Percentiles rank a stretch among this genome's conserved stretches.
phyloP scores from a whole-genome alignment of 345 rosid species.

The Arabidopsis suecica region DNA sequence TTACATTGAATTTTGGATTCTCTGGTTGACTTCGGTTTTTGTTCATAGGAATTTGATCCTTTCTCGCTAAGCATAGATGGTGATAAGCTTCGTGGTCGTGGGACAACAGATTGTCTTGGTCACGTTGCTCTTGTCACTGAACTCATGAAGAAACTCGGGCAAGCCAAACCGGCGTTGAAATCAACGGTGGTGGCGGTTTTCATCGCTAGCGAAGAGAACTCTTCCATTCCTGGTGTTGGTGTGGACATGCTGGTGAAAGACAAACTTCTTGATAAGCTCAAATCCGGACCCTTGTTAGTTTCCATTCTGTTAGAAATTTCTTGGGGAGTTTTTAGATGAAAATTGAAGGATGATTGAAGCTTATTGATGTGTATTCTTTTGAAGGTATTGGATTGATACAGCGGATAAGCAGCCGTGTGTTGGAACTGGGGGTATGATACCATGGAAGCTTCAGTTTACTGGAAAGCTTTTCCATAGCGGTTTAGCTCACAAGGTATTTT shows the following conservation, averaged over 20 bases:
- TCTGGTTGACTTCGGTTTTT: not conserved
- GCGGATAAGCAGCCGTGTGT: slow-evolving; percentile 99
- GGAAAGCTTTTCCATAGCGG: slow-evolving; percentile 99
- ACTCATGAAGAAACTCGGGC: slow-evolving; percentile 85
- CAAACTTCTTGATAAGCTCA: slow-evolving; percentile 82
- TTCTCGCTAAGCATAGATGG: slow-evolving; percentile 84
- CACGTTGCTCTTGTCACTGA: slow-evolving; percentile 92
- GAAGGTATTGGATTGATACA: slow-evolving; percentile 95
- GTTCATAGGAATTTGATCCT: slow-evolving; percentile 90
- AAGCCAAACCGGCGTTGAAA: slow-evolving; percentile 72
- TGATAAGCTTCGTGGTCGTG: slow-evolving; percentile 91
- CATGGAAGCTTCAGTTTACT: slow-evolving; percentile 89
- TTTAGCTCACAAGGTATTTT: slow-evolving; percentile 80
- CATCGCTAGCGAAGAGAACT: slow-evolving; percentile 93
- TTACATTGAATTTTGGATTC: not conserved
- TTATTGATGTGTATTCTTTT: slow-evolving; percentile 7
- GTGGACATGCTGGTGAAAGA: slow-evolving; percentile 87
- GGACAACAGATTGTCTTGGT: slow-evolving; percentile 98
- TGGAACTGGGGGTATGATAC: slow-evolving; percentile 98
- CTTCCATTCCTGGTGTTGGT: slow-evolving; percentile 83
- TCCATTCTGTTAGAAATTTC: not conserved
- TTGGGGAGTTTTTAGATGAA: not conserved
- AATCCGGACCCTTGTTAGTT: slow-evolving; percentile 88
- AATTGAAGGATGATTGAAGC: not conserved
- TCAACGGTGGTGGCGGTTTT: slow-evolving; percentile 89